Conservation (phyloP, 2,329 filamentous ascomycete species). For the Colletotrichum camelliae region DNA sequence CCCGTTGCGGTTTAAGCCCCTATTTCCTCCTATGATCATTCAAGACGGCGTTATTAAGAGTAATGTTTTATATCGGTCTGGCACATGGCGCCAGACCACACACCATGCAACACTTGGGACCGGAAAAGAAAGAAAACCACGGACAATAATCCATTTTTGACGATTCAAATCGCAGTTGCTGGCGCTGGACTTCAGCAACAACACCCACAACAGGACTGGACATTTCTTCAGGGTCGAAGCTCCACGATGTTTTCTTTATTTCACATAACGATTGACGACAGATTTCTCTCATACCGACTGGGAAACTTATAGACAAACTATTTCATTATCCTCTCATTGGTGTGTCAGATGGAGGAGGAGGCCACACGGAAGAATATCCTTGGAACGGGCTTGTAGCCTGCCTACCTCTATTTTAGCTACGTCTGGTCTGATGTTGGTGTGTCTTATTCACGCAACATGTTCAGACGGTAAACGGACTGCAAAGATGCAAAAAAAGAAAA, state of each 20-base stretch:
- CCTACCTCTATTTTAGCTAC: background rate
- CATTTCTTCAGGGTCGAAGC: background rate
- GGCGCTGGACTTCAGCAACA: constrained; percentile 10
- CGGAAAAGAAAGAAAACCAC: background rate
- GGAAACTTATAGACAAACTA: constrained; percentile 3
- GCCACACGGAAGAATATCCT: background rate
- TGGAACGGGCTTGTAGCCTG: background rate
- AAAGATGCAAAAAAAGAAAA: background rate
- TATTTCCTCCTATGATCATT: background rate
- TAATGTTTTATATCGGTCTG: background rate
- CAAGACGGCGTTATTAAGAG: background rate
- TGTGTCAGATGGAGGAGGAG: background rate
- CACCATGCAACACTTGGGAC: background rate
- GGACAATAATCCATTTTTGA: background rate
- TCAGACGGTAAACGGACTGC: background rate
- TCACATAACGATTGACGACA: background rate
- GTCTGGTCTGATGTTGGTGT: background rate
- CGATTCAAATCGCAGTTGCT: background rate
- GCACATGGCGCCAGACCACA: background rate
- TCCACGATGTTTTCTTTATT: constrained; percentile 6
- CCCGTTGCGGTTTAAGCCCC: constrained; percentile 30
- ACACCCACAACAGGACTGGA: background rate
- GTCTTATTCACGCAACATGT: background rate
- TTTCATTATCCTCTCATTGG: background rate
- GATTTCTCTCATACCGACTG: background rate